Evolutionary conservation across 768 basidiomycete genomes (phyloP).

Genomic region (Leccinum variicolor): DNA sequence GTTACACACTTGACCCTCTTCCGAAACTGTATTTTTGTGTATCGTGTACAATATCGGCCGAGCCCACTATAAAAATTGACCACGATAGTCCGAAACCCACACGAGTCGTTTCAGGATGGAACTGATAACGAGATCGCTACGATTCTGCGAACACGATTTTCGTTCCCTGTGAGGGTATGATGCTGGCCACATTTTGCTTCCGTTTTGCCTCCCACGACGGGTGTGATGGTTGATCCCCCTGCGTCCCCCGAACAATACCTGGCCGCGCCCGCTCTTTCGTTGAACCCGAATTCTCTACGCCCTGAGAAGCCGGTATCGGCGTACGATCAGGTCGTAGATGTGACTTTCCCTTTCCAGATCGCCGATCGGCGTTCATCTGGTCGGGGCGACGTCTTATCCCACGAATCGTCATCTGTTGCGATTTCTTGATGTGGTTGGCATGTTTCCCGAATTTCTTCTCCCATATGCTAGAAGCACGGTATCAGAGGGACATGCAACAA

Average conservation of each 20-base stretch:
- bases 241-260: constrained; percentile 2
- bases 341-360: constrained; percentile 12
- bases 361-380: constrained; percentile 12
- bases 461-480: constrained; percentile 70
- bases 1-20: background rate
- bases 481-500: constrained; percentile 1
- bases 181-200: constrained; percentile 63
- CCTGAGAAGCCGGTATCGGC: background rate
- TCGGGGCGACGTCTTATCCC: constrained; percentile 12
- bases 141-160: constrained; percentile 65
- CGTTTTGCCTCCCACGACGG: constrained; percentile 97
- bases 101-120: background rate
- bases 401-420: constrained; percentile 27
- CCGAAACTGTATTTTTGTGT: constrained; percentile 1
- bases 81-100: background rate
- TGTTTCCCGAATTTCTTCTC: constrained; percentile 92
- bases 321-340: background rate
- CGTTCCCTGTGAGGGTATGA: constrained; percentile 70
- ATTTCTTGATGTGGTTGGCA: constrained; percentile 87
- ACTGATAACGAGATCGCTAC: constrained; percentile 4
- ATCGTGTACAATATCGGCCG: background rate
- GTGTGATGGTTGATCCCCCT: constrained; percentile 52
- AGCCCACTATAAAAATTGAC: background rate
- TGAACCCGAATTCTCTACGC: background rate
- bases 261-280: background rate